Conservation (phyloP, 176 grass and related monocot species). For the Zea luxurians region DNA sequence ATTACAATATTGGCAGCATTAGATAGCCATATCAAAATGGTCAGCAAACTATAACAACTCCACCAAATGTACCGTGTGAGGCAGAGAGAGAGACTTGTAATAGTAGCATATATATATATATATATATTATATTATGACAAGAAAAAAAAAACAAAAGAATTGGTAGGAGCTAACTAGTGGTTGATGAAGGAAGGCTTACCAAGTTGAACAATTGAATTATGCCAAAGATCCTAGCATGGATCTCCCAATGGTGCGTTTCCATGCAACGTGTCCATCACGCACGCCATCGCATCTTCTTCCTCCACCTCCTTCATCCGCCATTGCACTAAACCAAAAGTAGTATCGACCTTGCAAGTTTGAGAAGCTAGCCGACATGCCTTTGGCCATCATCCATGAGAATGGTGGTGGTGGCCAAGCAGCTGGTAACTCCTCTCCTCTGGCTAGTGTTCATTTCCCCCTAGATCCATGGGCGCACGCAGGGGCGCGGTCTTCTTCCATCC, state of each 20-base stretch:
- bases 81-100: slow-evolving; percentile 4
- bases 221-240: slow-evolving; percentile 39
- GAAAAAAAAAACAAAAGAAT: slow-evolving; percentile 7
- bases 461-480: slow-evolving; percentile 24
- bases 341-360: not conserved
- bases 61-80: slow-evolving; percentile 27
- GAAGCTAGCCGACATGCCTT: not conserved
- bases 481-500: not conserved
- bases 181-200: slow-evolving; percentile 41
- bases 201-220: slow-evolving; percentile 35
- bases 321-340: not conserved
- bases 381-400: not conserved
- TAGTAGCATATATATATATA: no score
- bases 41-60: slow-evolving; percentile 37
- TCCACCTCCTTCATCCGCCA: slow-evolving; percentile 14
- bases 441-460: not conserved
- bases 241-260: slow-evolving; percentile 40
- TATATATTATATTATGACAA: no score
- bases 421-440: not conserved
- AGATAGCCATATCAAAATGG: slow-evolving; percentile 19
- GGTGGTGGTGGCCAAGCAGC: not conserved
- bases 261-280: slow-evolving; percentile 38
- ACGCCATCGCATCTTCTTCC: slow-evolving; percentile 21
- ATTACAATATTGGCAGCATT: not conserved
- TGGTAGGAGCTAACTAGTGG: slow-evolving; percentile 10